Conservation (phyloP, 2,329 filamentous ascomycete genomes). For the Paecilomyces variotii region DNA sequence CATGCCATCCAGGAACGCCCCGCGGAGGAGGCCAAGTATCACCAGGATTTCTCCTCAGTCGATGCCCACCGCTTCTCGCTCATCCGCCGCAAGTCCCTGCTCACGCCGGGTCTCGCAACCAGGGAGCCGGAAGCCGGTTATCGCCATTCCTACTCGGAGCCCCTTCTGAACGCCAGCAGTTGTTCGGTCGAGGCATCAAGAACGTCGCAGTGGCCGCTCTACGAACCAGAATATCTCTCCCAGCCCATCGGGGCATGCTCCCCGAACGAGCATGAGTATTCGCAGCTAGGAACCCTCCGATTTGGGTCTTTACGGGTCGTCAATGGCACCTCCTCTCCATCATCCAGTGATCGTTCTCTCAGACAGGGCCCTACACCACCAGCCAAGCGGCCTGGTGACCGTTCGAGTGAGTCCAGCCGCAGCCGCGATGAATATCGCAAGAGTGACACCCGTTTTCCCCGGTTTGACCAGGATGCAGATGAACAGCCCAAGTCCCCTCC, state of each 20-base stretch:
- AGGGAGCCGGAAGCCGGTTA: slow-evolving; percentile 20
- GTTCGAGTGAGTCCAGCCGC: slow-evolving; percentile 5
- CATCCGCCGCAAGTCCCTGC: slow-evolving; percentile 29
- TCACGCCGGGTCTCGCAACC: slow-evolving; percentile 28
- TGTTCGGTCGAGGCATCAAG: neutral
- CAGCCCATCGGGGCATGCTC: slow-evolving; percentile 15
- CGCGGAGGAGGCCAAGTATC: slow-evolving; percentile 20
- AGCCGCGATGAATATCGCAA: slow-evolving; percentile 1
- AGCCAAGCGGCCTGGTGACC: slow-evolving; percentile 1
- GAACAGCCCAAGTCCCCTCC: neutral
- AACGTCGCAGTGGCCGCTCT: slow-evolving; percentile 13
- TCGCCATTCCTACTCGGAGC: slow-evolving; percentile 4
- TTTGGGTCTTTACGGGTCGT: slow-evolving; percentile 33
- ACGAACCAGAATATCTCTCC: slow-evolving; percentile 5
- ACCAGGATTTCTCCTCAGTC: slow-evolving; percentile 26
- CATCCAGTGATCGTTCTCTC: slow-evolving; percentile 25
- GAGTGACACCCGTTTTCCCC: neutral
- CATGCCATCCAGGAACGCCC: slow-evolving; percentile 16
- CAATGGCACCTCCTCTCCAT: slow-evolving; percentile 31
- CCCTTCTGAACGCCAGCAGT: neutral
- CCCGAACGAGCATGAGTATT: slow-evolving; percentile 25
- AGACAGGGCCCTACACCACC: slow-evolving; percentile 7
- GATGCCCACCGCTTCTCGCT: slow-evolving; percentile 26
- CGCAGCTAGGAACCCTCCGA: slow-evolving; percentile 33
- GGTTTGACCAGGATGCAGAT: neutral